phyloP scores from a whole-genome alignment of 75 land plant species.

The Selaginella moellendorffii region DNA sequence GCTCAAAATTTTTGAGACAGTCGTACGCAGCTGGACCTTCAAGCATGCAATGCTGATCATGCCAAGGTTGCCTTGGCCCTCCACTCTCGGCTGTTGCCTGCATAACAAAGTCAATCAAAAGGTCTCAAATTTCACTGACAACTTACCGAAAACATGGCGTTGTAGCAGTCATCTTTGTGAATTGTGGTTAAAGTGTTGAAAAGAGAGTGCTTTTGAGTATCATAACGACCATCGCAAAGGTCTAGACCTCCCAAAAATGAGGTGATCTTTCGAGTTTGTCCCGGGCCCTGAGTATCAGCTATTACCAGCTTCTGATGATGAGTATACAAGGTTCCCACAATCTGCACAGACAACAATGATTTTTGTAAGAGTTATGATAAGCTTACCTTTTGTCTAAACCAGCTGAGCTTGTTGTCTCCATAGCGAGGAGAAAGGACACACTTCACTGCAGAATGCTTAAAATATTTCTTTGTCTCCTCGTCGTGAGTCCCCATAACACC shows the following conservation, averaged over 20 bases:
- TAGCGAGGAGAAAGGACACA: constrained; percentile 8
- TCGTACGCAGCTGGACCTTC: constrained; percentile 92
- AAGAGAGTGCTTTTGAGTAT: constrained; percentile 72
- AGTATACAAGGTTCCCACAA: constrained; percentile 85
- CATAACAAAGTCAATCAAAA: neutral
- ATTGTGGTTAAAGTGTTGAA: constrained; percentile 58
- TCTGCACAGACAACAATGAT: constrained; percentile 5
- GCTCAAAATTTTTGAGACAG: constrained; percentile 70
- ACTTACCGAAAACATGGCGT: constrained; percentile 65
- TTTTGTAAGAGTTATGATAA: neutral
- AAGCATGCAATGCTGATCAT: constrained; percentile 73
- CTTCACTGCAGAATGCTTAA: constrained; percentile 5
- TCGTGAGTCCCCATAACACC: constrained; percentile 8
- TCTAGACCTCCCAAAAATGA: constrained; percentile 86
- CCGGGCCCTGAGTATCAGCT: constrained; percentile 62
- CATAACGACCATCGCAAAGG: constrained; percentile 94
- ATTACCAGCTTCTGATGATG: constrained; percentile 90
- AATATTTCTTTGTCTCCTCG: constrained; percentile 6
- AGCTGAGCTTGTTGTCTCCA: constrained; percentile 8
- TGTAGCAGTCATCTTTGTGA: constrained; percentile 60
- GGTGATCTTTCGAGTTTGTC: constrained; percentile 55
- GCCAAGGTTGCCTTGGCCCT: constrained; percentile 92
- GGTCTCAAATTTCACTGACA: too few species aligned
- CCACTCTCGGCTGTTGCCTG: constrained; percentile 34
- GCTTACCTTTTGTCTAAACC: neutral